phyloP scores from a whole-genome alignment of 2,329 filamentous ascomycete genomes.

The Colletotrichum nymphaeae region DNA sequence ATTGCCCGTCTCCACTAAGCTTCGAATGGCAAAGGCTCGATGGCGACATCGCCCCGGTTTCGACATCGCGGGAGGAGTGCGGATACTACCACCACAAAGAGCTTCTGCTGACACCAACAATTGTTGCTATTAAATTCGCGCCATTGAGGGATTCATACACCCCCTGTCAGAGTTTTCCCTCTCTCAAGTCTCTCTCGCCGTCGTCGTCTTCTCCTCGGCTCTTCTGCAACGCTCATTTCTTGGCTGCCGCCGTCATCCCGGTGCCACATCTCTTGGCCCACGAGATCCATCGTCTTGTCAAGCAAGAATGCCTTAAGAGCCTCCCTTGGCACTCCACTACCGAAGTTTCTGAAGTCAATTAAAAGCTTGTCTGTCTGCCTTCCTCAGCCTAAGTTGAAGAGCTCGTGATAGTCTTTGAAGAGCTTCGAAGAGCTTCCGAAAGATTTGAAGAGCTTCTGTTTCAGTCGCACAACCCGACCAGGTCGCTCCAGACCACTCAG shows the following conservation, averaged over 20 bases:
- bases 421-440: slow-evolving; percentile 3
- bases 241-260: slow-evolving; percentile 32
- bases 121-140: slow-evolving; percentile 17
- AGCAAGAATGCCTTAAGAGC: slow-evolving; percentile 26
- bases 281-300: slow-evolving; percentile 32
- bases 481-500: background rate
- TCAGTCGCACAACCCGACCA: slow-evolving; percentile 10
- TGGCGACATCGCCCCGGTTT: slow-evolving; percentile 42
- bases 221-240: slow-evolving; percentile 27
- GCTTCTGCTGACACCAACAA: slow-evolving; percentile 16
- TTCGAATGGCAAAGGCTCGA: slow-evolving; percentile 38
- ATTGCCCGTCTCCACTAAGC: slow-evolving; percentile 32
- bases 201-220: slow-evolving; percentile 28
- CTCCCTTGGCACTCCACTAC: slow-evolving; percentile 34
- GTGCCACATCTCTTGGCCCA: slow-evolving; percentile 36
- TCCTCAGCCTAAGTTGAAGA: slow-evolving; percentile 1
- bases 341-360: slow-evolving; percentile 29
- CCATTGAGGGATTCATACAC: slow-evolving; percentile 13
- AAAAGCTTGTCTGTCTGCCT: slow-evolving; percentile 20
- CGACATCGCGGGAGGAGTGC: slow-evolving; percentile 30
- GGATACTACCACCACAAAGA: slow-evolving; percentile 22
- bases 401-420: slow-evolving; percentile 7
- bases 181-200: background rate
- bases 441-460: slow-evolving; percentile 24
- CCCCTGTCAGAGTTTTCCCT: slow-evolving; percentile 22